A percentile compares a stretch with the other conserved stretches of the same genome.
phyloP scores from a whole-genome alignment of 495 filamentous ascomycete genomes.

The Penicillium nucicola region DNA sequence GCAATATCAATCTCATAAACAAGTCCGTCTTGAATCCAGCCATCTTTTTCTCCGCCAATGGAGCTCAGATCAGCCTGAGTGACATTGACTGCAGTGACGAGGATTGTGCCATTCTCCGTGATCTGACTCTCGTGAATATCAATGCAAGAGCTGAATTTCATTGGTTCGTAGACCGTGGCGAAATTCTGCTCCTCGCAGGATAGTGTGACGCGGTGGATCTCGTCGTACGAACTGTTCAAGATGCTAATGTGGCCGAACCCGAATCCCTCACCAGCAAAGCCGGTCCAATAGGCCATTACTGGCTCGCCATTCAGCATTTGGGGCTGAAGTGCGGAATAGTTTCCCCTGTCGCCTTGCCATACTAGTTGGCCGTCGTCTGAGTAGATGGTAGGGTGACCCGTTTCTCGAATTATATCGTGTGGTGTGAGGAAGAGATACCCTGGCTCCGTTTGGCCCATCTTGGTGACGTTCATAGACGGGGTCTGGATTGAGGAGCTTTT shows the following conservation, averaged over 20 bases:
- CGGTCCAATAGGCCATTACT: constrained; percentile 26
- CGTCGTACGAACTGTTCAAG: constrained; percentile 44
- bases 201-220: constrained; percentile 30
- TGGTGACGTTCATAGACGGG: constrained; percentile 23
- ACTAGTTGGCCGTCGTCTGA: constrained; percentile 26
- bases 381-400: constrained; percentile 20
- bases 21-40: constrained; percentile 50
- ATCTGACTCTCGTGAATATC: constrained; percentile 44
- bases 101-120: constrained; percentile 43
- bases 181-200: constrained; percentile 16
- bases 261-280: constrained; percentile 16
- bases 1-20: constrained; percentile 46
- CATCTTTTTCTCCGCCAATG: constrained; percentile 39
- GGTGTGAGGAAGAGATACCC: constrained; percentile 26
- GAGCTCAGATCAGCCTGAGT: constrained; percentile 41
- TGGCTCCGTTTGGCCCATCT: constrained; percentile 23
- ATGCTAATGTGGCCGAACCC: constrained; percentile 34
- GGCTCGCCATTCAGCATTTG: constrained; percentile 23
- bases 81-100: constrained; percentile 51
- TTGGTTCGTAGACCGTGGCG: constrained; percentile 17
- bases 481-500: constrained; percentile 19
- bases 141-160: constrained; percentile 18
- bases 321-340: constrained; percentile 16
- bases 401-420: background rate
- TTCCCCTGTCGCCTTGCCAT: constrained; percentile 20